phyloP scores from a whole-genome alignment of 257 asterid genomes.

The Gentiana dahurica region DNA sequence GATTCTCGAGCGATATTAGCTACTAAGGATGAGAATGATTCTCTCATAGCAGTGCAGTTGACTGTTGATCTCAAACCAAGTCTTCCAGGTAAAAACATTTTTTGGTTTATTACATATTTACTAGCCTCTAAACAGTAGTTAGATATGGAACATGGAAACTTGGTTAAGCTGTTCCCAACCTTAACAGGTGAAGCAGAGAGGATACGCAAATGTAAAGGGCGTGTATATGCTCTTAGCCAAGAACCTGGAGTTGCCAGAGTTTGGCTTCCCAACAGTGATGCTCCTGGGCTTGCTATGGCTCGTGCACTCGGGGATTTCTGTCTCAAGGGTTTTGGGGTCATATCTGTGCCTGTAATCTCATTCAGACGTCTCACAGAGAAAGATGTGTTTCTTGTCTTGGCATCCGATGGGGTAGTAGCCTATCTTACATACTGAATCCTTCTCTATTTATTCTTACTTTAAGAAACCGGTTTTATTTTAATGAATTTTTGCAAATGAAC shows the following conservation, averaged over 20 bases:
- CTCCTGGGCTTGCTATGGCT: constrained; percentile 96
- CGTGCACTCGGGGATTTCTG: constrained; percentile 94
- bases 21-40: constrained; percentile 49
- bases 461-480: no score
- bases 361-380: constrained; percentile 53
- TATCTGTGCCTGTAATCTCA: constrained; percentile 71
- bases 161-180: not conserved
- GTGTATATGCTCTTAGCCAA: constrained; percentile 70
- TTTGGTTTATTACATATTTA: no score
- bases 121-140: no score
- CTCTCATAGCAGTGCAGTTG: constrained; percentile 61
- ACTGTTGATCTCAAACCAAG: constrained; percentile 91
- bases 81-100: constrained; percentile 52
- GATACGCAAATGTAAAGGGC: constrained; percentile 71
- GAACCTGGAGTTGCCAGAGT: constrained; percentile 84
- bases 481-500: not conserved
- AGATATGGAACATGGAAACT: no score
- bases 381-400: constrained; percentile 71
- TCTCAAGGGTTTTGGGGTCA: constrained; percentile 76
- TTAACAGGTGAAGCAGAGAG: constrained; percentile 77
- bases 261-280: constrained; percentile 73
- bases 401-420: constrained; percentile 69
- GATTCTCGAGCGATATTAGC: constrained; percentile 89
- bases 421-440: no score
- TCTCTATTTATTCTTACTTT: no score